A percentile compares a stretch with the other conserved stretches of the same genome.
These are phyloP conservation scores for Dictyostelium brefeldianum DNA, from an alignment of 78 protist species.

Conservation along the genomic window DNA sequence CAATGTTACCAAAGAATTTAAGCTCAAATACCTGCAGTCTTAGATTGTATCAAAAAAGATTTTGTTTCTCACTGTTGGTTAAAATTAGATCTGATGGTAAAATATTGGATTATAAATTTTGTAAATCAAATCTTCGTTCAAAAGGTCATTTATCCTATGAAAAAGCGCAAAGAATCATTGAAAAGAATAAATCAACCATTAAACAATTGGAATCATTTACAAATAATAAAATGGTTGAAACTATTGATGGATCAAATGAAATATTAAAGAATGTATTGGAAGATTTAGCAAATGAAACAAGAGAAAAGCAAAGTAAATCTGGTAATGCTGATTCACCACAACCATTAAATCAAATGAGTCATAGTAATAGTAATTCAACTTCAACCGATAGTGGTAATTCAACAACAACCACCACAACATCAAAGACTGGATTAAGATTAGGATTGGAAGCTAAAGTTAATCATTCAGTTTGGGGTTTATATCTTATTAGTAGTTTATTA, in stretches of 20 bases:
- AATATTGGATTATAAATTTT: slow-evolving; percentile 33
- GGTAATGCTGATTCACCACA: background rate
- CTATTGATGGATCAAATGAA: slow-evolving; percentile 10
- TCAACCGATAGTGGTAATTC: background rate
- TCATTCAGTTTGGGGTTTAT: slow-evolving; percentile 73
- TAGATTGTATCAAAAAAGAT: slow-evolving; percentile 58
- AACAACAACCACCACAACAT: background rate
- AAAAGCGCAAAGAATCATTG: slow-evolving; percentile 58
- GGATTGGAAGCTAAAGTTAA: slow-evolving; percentile 43
- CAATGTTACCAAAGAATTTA: slow-evolving; percentile 73
- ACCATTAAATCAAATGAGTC: slow-evolving; percentile 16
- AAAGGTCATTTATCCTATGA: slow-evolving; percentile 74
- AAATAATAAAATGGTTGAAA: slow-evolving; percentile 23
- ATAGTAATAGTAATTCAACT: background rate
- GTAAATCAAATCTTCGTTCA: slow-evolving; percentile 59
- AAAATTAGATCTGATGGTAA: slow-evolving; percentile 71
- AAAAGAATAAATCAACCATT: slow-evolving; percentile 15
- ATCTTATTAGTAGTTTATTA: slow-evolving; percentile 41
- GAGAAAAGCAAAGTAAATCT: background rate
- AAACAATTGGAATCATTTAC: background rate
- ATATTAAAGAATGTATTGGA: slow-evolving; percentile 15
- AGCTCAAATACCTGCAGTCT: slow-evolving; percentile 48
- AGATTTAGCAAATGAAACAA: background rate
- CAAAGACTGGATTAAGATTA: background rate
- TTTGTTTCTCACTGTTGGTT: slow-evolving; percentile 45